Evolutionary conservation across 345 rosid species (phyloP), one percentile per base, ranked within the genome.

Genomic region (Hibiscus trionum): DNA sequence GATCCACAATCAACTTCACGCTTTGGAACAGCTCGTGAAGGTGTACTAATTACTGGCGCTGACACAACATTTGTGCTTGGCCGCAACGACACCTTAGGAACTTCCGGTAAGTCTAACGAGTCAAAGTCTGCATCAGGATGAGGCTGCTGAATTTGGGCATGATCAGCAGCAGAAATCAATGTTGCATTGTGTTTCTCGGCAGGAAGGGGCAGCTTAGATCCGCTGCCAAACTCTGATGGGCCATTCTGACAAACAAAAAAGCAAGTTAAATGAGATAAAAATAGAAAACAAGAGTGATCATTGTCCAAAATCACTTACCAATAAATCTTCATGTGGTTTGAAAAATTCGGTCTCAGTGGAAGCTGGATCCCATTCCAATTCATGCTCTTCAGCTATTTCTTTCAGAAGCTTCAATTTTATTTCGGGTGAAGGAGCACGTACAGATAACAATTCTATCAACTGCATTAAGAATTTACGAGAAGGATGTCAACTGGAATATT

Each of bases 381-480:
- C 87, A 80, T 91, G 93, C 83, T 90, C 99, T 86, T 90, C 93
- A 58, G 97, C 97, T 83, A 94, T 94, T 77, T 90, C 93, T 80
- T 88, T 94, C 61, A 94, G 88, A 79, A 94, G 95, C 79, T 90
- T 90, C 81, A 94, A 75, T 77, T 92, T 94, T 56, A 33, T 42
- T 55, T 90, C 96, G 2, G 96, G 85, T 49, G 89, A 72, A 70
- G 99, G 97, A 42, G 99, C 92, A 46, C 96, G 96, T 61, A 94
- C 77, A 35, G 99, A 94, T 53, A 94, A 80, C 77, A 90, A 82
- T 81, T 92, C 97, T 58, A 94, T 88, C 74, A 94, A 76, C 99
- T 94, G 12, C 49, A 46, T 46, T 44, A 7, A 44, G 89, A 77
- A 79, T 42, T 73, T 49, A 70, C 9, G 62, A 47, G 53, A 14